A percentile compares a stretch with the other conserved stretches of the same genome.
These are phyloP conservation scores for Oryza meyeriana DNA, from an alignment of 176 grass and related monocot species.

Conservation along the genomic window DNA sequence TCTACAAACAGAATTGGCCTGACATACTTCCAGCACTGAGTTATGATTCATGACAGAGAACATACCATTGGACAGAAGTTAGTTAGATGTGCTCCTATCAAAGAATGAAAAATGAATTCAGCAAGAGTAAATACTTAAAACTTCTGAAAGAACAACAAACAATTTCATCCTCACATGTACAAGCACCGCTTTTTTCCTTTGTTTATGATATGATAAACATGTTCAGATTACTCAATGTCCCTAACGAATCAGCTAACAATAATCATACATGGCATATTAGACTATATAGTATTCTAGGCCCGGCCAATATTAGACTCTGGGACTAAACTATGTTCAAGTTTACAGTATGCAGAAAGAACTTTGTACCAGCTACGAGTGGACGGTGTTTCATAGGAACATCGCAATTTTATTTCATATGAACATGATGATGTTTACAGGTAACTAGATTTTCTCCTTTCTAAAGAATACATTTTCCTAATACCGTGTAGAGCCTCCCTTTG, in stretches of 20 bases:
- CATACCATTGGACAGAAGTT: not conserved
- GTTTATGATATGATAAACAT: not conserved
- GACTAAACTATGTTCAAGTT: not conserved
- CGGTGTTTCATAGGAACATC: not conserved
- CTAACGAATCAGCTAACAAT: not conserved
- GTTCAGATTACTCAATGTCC: not conserved
- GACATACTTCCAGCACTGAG: not conserved
- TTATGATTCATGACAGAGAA: too few relatives aligned
- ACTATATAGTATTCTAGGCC: not conserved
- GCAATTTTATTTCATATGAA: conserved; percentile 44
- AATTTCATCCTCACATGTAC: too few relatives aligned
- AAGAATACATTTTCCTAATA: conserved; percentile 46
- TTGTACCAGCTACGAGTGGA: not conserved
- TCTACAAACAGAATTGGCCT: not conserved
- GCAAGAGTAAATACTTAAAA: not conserved
- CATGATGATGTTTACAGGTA: conserved; percentile 38
- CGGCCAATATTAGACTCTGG: not conserved
- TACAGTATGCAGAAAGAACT: not conserved
- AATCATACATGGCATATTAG: not conserved
- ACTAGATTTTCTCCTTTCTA: conserved; percentile 27
- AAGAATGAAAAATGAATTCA: not conserved
- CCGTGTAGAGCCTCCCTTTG: conserved; percentile 22
- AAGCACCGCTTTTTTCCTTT: not conserved
- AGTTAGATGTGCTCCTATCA: not conserved
- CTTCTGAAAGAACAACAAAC: not conserved